Percentiles rank a stretch among this genome's conserved stretches.
These are phyloP conservation scores for Scedosporium dehoogii DNA, from an alignment of 2,329 filamentous ascomycete genomes.

Conservation along the genomic window DNA sequence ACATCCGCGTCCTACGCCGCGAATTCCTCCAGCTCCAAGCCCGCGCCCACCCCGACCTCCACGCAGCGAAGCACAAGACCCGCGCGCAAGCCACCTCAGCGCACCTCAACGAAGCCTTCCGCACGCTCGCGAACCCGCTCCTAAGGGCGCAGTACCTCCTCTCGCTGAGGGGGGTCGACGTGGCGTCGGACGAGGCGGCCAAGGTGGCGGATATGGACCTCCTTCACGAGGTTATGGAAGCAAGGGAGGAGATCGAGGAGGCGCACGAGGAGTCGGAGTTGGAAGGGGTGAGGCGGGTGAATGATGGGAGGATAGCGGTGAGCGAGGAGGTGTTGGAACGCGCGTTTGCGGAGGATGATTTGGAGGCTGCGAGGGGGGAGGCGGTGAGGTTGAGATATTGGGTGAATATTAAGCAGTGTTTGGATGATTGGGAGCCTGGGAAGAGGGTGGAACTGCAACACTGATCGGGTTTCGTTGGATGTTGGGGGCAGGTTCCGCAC, in stretches of 20 bases:
- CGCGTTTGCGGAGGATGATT: conserved; percentile 57
- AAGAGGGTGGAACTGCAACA: conserved; percentile 48
- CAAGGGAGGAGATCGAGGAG: conserved; percentile 64
- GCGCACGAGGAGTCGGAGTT: conserved; percentile 59
- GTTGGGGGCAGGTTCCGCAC: neutral
- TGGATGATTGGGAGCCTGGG: conserved; percentile 78
- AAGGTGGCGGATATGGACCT: conserved; percentile 59
- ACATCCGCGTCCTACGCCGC: conserved; percentile 58
- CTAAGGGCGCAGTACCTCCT: conserved; percentile 83
- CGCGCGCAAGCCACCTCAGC: conserved; percentile 69
- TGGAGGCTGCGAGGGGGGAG: conserved; percentile 58
- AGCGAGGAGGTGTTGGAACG: conserved; percentile 53
- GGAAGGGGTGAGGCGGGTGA: conserved; percentile 47
- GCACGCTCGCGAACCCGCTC: conserved; percentile 69
- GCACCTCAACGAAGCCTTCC: conserved; percentile 85
- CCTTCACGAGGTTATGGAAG: conserved; percentile 71
- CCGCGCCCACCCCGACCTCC: conserved; percentile 63
- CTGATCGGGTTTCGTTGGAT: conserved; percentile 10
- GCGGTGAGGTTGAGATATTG: conserved; percentile 77
- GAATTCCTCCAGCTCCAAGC: conserved; percentile 85
- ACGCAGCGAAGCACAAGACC: conserved; percentile 37
- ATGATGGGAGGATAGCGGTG: conserved; percentile 54
- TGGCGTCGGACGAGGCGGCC: conserved; percentile 67
- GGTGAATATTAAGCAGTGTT: conserved; percentile 73
- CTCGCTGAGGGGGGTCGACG: conserved; percentile 62